phyloP scores from a whole-genome alignment of 257 asterid genomes.

The Rhazya stricta region DNA sequence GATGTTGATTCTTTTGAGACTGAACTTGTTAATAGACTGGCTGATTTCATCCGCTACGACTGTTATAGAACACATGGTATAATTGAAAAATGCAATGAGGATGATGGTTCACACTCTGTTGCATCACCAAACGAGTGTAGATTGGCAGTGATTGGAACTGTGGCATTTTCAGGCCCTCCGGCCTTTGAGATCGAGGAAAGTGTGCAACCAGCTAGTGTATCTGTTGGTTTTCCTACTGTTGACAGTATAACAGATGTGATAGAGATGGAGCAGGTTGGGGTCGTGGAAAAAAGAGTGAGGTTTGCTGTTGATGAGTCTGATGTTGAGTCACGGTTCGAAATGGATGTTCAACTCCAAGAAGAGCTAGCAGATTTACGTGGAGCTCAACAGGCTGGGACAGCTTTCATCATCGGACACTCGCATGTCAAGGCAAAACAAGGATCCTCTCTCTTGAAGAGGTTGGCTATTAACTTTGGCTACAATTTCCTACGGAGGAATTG shows the following conservation, averaged over 20 bases:
- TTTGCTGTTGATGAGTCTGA: slow-evolving; percentile 47
- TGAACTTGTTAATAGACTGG: slow-evolving; percentile 52
- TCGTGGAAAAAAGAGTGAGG: slow-evolving; percentile 45
- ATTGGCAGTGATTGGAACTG: slow-evolving; percentile 68
- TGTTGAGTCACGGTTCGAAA: slow-evolving; percentile 27
- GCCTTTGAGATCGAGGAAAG: slow-evolving; percentile 56
- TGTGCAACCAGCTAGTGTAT: slow-evolving; percentile 62
- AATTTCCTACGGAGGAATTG: slow-evolving; percentile 78
- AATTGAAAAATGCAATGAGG: slow-evolving; percentile 29
- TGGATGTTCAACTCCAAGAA: slow-evolving; percentile 40
- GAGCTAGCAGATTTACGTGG: slow-evolving; percentile 69
- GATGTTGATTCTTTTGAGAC: slow-evolving; percentile 86
- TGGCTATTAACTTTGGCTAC: slow-evolving; percentile 75
- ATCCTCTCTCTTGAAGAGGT: slow-evolving; percentile 64
- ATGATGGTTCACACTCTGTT: slow-evolving; percentile 36
- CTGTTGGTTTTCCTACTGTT: slow-evolving; percentile 45
- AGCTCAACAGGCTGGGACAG: slow-evolving; percentile 79
- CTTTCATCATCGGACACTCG: slow-evolving; percentile 83
- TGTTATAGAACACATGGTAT: slow-evolving; percentile 46
- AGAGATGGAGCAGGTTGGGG: slow-evolving; percentile 35
- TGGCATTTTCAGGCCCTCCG: slow-evolving; percentile 33
- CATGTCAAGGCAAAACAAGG: slow-evolving; percentile 86
- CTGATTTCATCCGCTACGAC: slow-evolving; percentile 72
- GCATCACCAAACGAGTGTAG: slow-evolving; percentile 55
- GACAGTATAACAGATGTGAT: slow-evolving; percentile 42